Conservation (phyloP, 2,329 filamentous ascomycete species). For the Aspergillus fijiensis region DNA sequence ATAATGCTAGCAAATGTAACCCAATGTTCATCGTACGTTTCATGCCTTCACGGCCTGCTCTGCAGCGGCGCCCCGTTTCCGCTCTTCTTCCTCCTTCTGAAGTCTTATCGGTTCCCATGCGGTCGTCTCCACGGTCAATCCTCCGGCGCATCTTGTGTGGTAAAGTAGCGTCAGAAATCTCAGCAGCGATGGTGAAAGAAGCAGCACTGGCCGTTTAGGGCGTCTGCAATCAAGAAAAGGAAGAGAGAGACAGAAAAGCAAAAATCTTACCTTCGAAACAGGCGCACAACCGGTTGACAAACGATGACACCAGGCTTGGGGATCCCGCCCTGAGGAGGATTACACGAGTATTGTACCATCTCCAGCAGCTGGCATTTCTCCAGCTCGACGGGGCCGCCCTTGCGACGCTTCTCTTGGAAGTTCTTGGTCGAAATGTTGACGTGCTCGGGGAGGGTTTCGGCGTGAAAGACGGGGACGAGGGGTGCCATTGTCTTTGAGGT, state of each 20-base stretch:
- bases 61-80: slow-evolving; percentile 22
- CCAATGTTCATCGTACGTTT: background rate
- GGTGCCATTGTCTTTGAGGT: slow-evolving; percentile 53
- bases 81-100: slow-evolving; percentile 37
- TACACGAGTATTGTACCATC: slow-evolving; percentile 63
- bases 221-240: background rate
- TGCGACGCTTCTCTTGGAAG: slow-evolving; percentile 53
- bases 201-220: too few relatives aligned
- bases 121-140: slow-evolving; percentile 62
- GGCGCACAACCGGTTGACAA: slow-evolving; percentile 58
- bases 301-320: slow-evolving; percentile 45
- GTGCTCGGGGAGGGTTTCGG: slow-evolving; percentile 51
- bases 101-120: slow-evolving; percentile 52
- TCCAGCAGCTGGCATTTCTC: slow-evolving; percentile 58
- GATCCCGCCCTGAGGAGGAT: slow-evolving; percentile 48
- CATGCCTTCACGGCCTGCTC: slow-evolving; percentile 12
- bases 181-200: too few relatives aligned
- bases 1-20: slow-evolving; percentile 10
- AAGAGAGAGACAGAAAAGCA: background rate
- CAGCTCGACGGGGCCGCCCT: slow-evolving; percentile 52
- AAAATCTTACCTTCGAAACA: slow-evolving; percentile 54
- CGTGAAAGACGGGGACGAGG: slow-evolving; percentile 53
- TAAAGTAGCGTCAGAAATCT: slow-evolving; percentile 10
- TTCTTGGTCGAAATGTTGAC: slow-evolving; percentile 49
- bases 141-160: slow-evolving; percentile 47